Evolutionary conservation across 1,284 basidiomycete genomes (phyloP).

Genomic region (Cryptococcus neoformans): DNA sequence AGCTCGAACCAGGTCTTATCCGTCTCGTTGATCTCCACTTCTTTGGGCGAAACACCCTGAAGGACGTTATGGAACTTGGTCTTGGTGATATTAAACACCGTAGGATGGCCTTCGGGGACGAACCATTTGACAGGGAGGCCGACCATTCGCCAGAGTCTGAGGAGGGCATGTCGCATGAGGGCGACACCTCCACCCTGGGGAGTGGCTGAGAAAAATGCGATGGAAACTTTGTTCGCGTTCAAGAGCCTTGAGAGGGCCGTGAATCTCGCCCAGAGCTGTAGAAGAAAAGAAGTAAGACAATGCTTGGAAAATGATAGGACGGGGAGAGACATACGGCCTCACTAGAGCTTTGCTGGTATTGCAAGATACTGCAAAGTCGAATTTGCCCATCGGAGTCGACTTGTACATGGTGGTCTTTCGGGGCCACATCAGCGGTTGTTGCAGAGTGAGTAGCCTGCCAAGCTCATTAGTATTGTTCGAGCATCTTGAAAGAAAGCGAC

Average conservation of each 20-base stretch:
- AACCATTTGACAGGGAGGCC: constrained; percentile 80
- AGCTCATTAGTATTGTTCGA: neutral
- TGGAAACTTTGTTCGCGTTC: constrained; percentile 73
- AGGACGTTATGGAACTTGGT: constrained; percentile 60
- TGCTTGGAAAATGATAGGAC: neutral
- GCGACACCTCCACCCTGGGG: constrained; percentile 88
- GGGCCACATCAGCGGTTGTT: constrained; percentile 26
- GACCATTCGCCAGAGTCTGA: constrained; percentile 70
- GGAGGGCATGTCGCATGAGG: constrained; percentile 82
- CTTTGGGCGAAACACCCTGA: constrained; percentile 68
- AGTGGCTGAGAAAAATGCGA: constrained; percentile 84
- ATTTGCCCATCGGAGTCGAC: constrained; percentile 42
- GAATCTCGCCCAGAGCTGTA: constrained; percentile 46
- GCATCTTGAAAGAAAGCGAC: constrained; percentile 2
- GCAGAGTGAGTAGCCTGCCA: constrained; percentile 38
- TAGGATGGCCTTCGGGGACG: constrained; percentile 73
- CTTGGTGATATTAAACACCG: constrained; percentile 84
- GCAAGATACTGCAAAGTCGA: constrained; percentile 28
- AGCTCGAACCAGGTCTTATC: constrained; percentile 66
- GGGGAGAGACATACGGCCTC: constrained; percentile 22
- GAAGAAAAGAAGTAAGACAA: neutral
- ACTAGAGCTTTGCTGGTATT: constrained; percentile 41
- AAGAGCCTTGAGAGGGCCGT: constrained; percentile 74
- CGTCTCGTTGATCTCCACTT: constrained; percentile 67
- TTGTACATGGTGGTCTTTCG: constrained; percentile 31